Conservation (phyloP, 371 early-diverging fungal species). For the Mucor piriformis region DNA sequence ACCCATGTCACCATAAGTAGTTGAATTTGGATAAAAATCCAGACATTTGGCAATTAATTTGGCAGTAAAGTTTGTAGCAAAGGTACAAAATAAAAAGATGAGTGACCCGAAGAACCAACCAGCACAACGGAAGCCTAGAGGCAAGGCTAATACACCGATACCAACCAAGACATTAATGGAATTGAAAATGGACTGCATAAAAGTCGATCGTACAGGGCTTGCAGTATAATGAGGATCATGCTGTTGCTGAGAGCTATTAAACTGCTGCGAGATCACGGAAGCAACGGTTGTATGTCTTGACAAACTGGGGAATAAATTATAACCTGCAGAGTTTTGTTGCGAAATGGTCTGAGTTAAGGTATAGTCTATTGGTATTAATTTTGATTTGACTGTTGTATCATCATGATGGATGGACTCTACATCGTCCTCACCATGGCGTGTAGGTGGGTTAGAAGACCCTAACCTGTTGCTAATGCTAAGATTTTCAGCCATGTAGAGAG, state of each 20-base stretch:
- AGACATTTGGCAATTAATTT: conserved; percentile 57
- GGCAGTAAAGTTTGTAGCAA: conserved; percentile 56
- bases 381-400: background rate
- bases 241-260: background rate
- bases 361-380: conserved; percentile 12
- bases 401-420: conserved; percentile 8
- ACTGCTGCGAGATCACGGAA: conserved; percentile 17
- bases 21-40: conserved; percentile 30
- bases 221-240: conserved; percentile 8
- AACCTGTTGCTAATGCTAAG: background rate
- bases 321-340: background rate
- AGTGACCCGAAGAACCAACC: conserved; percentile 58
- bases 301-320: conserved; percentile 1
- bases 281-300: conserved; percentile 20
- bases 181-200: conserved; percentile 57
- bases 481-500: conserved; percentile 37
- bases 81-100: conserved; percentile 49
- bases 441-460: conserved; percentile 1
- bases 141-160: conserved; percentile 51
- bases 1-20: conserved; percentile 67
- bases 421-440: conserved; percentile 5
- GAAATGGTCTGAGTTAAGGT: conserved; percentile 21
- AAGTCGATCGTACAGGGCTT: conserved; percentile 9
- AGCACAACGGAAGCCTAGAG: conserved; percentile 31
- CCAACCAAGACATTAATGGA: conserved; percentile 64